Conservation (phyloP, 306 rosid species). For the Vigna reflexopilosa region DNA sequence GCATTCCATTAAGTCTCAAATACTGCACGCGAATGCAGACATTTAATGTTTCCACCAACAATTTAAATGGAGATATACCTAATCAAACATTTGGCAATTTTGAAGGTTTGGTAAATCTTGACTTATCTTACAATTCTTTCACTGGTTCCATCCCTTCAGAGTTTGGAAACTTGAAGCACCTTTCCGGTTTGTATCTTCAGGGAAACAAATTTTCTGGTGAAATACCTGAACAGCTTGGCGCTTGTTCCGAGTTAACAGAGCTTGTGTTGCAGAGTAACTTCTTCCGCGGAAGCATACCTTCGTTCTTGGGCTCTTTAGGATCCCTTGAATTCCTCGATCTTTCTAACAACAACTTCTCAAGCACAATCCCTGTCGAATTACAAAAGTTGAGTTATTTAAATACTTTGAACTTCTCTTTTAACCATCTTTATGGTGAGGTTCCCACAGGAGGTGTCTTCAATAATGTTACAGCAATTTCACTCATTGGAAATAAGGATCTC, state of each 20-base stretch:
- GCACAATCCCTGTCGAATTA: constrained; percentile 35
- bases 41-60: background rate
- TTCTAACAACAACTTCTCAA: constrained; percentile 47
- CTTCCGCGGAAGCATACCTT: constrained; percentile 41
- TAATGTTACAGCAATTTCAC: constrained; percentile 25
- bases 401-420: constrained; percentile 46
- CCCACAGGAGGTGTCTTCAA: constrained; percentile 48
- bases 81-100: constrained; percentile 6
- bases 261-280: background rate
- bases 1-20: constrained; percentile 28
- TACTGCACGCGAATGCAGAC: constrained; percentile 11
- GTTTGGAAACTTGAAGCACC: constrained; percentile 42
- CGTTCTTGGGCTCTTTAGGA: constrained; percentile 1
- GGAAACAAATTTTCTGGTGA: constrained; percentile 42
- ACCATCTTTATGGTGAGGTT: constrained; percentile 50
- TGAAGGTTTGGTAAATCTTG: constrained; percentile 14
- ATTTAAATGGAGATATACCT: constrained; percentile 36
- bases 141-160: constrained; percentile 39
- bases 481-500: constrained; percentile 40
- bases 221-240: constrained; percentile 37
- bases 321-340: constrained; percentile 38
- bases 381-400: constrained; percentile 7
- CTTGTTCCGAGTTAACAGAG: constrained; percentile 3
- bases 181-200: background rate
- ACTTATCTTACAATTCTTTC: constrained; percentile 33